Evolutionary conservation across 139 green algal genomes (phyloP).

Genomic region (Chlamydomonas sp.): DNA sequence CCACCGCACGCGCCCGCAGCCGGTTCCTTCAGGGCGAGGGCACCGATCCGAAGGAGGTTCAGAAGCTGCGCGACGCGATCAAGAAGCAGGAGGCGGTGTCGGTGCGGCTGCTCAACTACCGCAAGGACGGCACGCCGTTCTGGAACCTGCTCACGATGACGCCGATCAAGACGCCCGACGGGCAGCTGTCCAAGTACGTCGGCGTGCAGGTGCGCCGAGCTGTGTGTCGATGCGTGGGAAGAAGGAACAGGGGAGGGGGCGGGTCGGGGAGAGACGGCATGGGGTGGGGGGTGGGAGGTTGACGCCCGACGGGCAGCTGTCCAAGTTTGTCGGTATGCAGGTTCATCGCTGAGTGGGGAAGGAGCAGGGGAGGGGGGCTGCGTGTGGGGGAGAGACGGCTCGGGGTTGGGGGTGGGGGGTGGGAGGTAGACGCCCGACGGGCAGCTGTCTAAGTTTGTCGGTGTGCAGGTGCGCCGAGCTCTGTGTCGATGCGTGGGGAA

Average conservation of each 20-base stretch:
- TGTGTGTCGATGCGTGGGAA: too few relatives aligned
- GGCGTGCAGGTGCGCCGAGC: slow-evolving; percentile 67
- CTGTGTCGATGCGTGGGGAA: too few relatives aligned
- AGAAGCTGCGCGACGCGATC: slow-evolving; percentile 70
- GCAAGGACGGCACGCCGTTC: slow-evolving; percentile 85
- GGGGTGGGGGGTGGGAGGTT: too few relatives aligned
- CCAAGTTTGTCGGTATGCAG: not conserved
- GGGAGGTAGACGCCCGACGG: too few relatives aligned
- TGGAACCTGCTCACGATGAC: slow-evolving; percentile 96
- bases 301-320: too few relatives aligned
- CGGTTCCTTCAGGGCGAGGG: slow-evolving; percentile 94
- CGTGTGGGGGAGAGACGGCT: too few relatives aligned
- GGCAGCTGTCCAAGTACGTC: slow-evolving; percentile 83
- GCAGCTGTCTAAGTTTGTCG: slow-evolving; percentile 38
- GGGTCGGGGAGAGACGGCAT: too few relatives aligned
- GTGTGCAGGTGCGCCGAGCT: slow-evolving; percentile 65
- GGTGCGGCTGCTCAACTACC: slow-evolving; percentile 88
- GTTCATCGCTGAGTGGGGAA: too few relatives aligned
- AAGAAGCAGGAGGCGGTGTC: slow-evolving; percentile 51
- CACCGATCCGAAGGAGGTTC: slow-evolving; percentile 85
- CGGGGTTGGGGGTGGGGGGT: too few relatives aligned
- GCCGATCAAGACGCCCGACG: slow-evolving; percentile 81
- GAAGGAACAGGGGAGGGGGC: too few relatives aligned
- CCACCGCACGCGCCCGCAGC: slow-evolving; percentile 35
- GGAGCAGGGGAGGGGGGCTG: too few relatives aligned